These are phyloP conservation scores for Geranomyces michiganensis DNA, from an alignment of 192 early-diverging fungal species.

Conservation along the genomic window DNA sequence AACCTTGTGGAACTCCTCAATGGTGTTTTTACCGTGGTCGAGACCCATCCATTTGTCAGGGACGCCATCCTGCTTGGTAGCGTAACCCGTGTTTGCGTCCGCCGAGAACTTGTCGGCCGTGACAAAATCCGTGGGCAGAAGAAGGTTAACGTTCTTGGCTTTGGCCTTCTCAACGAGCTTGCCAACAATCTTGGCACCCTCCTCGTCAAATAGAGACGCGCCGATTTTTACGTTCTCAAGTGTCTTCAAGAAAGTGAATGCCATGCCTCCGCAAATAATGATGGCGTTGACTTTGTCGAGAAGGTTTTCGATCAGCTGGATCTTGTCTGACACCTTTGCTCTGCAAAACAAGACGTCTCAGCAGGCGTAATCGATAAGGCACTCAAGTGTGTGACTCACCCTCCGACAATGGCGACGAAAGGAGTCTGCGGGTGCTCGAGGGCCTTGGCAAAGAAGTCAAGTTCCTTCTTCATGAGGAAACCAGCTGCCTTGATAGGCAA, in stretches of 20 bases:
- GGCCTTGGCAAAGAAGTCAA: slow-evolving; percentile 97
- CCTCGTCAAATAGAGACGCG: slow-evolving; percentile 86
- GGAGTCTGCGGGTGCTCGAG: slow-evolving; percentile 90
- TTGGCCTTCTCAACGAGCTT: slow-evolving; percentile 87
- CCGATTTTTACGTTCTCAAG: slow-evolving; percentile 88
- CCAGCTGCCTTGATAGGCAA: slow-evolving; percentile 89
- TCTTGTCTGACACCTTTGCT: slow-evolving; percentile 99
- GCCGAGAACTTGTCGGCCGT: slow-evolving; percentile 87
- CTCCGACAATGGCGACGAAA: slow-evolving; percentile 96
- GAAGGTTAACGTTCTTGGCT: slow-evolving; percentile 83
- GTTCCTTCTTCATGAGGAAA: slow-evolving; percentile 98
- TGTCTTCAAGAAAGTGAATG: slow-evolving; percentile 97
- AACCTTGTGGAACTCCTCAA: slow-evolving; percentile 66
- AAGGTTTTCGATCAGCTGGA: slow-evolving; percentile 96
- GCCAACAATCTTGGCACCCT: slow-evolving; percentile 82
- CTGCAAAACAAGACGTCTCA: slow-evolving; percentile 30
- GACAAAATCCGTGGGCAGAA: slow-evolving; percentile 88
- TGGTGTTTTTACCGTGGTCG: slow-evolving; percentile 84
- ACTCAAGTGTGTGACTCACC: slow-evolving; percentile 40
- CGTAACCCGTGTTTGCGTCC: slow-evolving; percentile 78
- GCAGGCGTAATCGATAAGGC: too few relatives aligned
- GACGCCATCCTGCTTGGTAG: slow-evolving; percentile 88
- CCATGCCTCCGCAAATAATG: slow-evolving; percentile 89
- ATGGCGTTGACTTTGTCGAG: slow-evolving; percentile 83
- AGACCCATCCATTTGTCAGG: slow-evolving; percentile 90